Evolutionary conservation across 306 rosid species (phyloP).

Genomic region (Fragaria ananassa): DNA sequence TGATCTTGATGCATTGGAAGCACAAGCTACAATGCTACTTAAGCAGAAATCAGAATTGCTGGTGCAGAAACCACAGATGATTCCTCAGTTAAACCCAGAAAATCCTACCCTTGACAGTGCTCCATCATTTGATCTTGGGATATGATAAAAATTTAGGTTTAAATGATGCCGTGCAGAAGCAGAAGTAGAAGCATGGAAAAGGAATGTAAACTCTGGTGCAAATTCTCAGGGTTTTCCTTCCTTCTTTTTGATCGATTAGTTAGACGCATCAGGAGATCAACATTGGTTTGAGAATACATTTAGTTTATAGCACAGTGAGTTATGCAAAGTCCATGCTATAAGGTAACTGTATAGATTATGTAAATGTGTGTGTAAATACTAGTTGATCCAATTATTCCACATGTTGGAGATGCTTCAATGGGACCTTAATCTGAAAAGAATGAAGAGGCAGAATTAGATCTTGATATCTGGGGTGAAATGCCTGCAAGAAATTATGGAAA

Average conservation of each 20-base stretch:
- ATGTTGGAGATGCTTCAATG: not conserved
- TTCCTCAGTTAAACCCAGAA: constrained; percentile 31
- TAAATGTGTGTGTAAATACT: not conserved
- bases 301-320: not conserved
- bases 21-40: constrained; percentile 66
- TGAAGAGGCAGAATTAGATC: constrained; percentile 16
- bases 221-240: not conserved
- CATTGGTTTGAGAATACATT: not conserved
- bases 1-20: constrained; percentile 81
- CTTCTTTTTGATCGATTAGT: not conserved
- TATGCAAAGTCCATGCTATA: not conserved
- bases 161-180: constrained; percentile 3
- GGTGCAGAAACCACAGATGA: constrained; percentile 32
- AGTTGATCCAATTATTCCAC: constrained; percentile 9
- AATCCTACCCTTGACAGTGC: constrained; percentile 27
- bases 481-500: constrained; percentile 8
- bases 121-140: constrained; percentile 91
- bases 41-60: constrained; percentile 50
- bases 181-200: not conserved
- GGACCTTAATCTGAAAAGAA: constrained; percentile 10
- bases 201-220: not conserved
- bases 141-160: constrained; percentile 31
- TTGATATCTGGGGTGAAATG: constrained; percentile 15
- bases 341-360: not conserved
- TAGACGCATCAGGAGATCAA: not conserved